These are phyloP conservation scores for Trypanosoma congolense DNA, from an alignment of 208 protist genomes.

Conservation along the genomic window DNA sequence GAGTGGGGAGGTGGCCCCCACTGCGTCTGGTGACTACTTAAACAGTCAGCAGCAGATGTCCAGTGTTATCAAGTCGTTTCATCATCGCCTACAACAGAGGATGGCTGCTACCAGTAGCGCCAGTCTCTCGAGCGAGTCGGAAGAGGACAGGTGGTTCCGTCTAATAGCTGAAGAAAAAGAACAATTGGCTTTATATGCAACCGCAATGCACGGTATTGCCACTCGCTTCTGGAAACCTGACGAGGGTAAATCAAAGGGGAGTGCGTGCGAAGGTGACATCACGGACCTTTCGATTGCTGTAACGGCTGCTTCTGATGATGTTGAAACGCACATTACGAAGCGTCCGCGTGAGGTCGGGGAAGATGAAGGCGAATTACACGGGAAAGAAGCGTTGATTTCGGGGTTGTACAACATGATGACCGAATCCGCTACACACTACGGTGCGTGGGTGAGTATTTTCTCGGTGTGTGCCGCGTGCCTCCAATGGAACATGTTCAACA, in stretches of 20 bases:
- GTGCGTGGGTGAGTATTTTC: constrained; percentile 36
- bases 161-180: constrained; percentile 22
- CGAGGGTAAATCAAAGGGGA: background rate
- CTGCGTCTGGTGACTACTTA: too few species aligned
- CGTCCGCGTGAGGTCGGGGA: background rate
- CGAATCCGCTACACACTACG: constrained; percentile 25
- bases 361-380: background rate
- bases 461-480: constrained; percentile 13
- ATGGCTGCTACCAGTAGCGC: constrained; percentile 1
- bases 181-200: constrained; percentile 38
- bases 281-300: background rate
- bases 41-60: constrained; percentile 11
- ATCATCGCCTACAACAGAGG: constrained; percentile 37
- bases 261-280: background rate
- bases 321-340: background rate
- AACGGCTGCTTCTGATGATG: background rate
- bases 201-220: constrained; percentile 68
- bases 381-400: background rate
- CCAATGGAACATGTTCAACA: background rate
- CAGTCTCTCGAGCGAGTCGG: constrained; percentile 13
- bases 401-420: constrained; percentile 27
- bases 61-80: constrained; percentile 47
- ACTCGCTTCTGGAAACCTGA: constrained; percentile 59
- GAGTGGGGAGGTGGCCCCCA: background rate
- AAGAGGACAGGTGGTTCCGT: constrained; percentile 26